Base-by-base conservation (phyloP, 2,329 filamentous ascomycete species). In the Aspergillus sp. region DNA sequence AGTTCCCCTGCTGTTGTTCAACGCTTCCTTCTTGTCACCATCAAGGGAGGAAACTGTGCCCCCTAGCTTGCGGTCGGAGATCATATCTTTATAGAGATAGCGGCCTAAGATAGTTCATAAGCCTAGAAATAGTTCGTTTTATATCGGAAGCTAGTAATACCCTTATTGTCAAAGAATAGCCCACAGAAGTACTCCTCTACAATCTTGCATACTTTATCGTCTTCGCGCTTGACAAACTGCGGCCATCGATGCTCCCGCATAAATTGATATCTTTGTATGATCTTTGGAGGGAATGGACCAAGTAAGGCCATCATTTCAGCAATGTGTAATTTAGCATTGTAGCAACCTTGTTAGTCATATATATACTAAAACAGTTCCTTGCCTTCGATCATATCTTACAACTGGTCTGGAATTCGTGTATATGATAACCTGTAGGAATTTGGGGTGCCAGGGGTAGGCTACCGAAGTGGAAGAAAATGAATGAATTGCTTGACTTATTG, bases 241-340 rank as follows among this genome's bases (percentile, higher is more conserved):
- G 69, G 69, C 69, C 69, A 77, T n/a, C 32, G 57, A 54, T 70
- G 69, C 39, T 67, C 66, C 65, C 61, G 64, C 67, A 72, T 74
- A 49, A 49, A 67, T 55, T 67, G 68, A 64, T 69, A 77, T 68
- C 72, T 69, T 62, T 69, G 58, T 56, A 78, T 57, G 9, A 79
- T 49, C 57, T 74, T 70, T 57, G 62, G 68, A 49, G 74, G 75
- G 5, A 77, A 77, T 39, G 69, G 71, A 14, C 77, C 77, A 2
- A 80, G 63, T 58, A 80, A 67, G 18, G 71, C 73, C 55, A 78
- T 77, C 69, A 81, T 80, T 61, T 80, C 70, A 6, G 77, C 76
- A 10, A 81, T 60, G 58, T 80, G 75, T 53, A 67, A 47, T 69
- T 72, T 75, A 45, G 73, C 66, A 65, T 71, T 67, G 51, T 80